Conservation (phyloP, 169 alveolate genomes). For the Plasmodium knowlesi region DNA sequence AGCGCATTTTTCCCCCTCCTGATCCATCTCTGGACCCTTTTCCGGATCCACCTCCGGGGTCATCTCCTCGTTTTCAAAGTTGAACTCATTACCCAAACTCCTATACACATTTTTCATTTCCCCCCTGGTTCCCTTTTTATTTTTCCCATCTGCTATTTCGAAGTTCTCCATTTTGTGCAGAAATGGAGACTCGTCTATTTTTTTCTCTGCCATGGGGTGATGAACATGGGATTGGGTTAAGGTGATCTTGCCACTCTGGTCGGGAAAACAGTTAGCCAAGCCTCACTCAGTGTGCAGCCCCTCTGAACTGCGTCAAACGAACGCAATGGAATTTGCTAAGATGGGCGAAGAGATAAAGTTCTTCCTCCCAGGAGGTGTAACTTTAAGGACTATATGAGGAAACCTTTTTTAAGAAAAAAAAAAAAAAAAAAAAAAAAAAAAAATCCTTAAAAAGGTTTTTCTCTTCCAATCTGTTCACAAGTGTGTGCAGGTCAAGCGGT, state of each 20-base stretch:
- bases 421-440: not conserved
- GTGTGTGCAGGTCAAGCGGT: not conserved
- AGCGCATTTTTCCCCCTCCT: no score
- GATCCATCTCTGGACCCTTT: not conserved
- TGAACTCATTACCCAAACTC: slow-evolving; percentile 60
- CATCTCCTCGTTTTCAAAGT: slow-evolving; percentile 44
- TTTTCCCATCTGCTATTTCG: slow-evolving; percentile 51
- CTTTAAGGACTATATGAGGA: not conserved
- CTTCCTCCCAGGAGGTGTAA: not conserved
- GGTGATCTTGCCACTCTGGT: not conserved
- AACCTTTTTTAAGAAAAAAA: not conserved
- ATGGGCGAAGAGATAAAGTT: not conserved
- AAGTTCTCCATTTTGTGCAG: slow-evolving; percentile 59
- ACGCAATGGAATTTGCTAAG: not conserved
- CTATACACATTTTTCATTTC: slow-evolving; percentile 56
- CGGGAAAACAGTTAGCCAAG: not conserved
- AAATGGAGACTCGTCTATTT: slow-evolving; percentile 65
- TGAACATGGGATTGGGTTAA: no score
- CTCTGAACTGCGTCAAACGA: not conserved
- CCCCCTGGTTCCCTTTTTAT: slow-evolving; percentile 6
- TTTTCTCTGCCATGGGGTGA: slow-evolving; percentile 26
- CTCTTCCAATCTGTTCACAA: not conserved
- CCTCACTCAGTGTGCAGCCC: no score
- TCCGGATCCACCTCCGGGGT: slow-evolving; percentile 17
- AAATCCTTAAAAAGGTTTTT: not conserved